Evolutionary conservation across 148 eudicot species (phyloP).

Genomic region (Arbutus unedo): DNA sequence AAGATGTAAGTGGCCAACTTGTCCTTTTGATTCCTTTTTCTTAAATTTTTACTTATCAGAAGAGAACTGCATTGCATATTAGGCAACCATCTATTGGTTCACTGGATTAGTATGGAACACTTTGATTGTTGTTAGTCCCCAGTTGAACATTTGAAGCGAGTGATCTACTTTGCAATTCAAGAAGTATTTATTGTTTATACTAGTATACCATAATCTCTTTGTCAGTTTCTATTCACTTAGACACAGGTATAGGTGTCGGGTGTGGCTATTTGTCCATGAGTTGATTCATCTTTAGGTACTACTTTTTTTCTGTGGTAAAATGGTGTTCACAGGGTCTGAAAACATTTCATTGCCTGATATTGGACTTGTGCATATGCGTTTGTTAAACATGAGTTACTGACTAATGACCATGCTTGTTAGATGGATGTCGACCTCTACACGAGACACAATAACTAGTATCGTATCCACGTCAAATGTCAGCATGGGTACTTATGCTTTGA

Average conservation of each 20-base stretch:
- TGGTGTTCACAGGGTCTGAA: conserved; percentile 1
- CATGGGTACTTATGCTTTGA: background rate
- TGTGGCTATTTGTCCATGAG: background rate
- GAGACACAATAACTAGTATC: background rate
- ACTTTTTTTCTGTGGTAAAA: no score
- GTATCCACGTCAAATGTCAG: background rate
- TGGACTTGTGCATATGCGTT: background rate
- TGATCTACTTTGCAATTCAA: background rate
- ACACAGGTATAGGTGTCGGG: background rate
- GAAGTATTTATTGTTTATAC: background rate
- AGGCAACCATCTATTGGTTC: background rate
- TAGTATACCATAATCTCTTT: background rate
- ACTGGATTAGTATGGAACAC: background rate
- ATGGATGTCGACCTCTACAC: background rate
- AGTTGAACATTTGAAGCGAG: background rate
- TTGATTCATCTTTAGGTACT: no score
- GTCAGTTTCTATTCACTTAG: background rate
- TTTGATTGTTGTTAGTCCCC: background rate
- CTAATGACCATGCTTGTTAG: background rate
- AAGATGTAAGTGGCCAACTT: background rate
- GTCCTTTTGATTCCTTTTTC: background rate
- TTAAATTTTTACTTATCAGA: background rate
- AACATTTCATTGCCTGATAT: background rate
- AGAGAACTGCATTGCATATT: background rate
- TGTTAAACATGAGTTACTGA: background rate